These are phyloP conservation scores for Chimonanthus salicifolius DNA, from an alignment of 164 flowering plant species.

Conservation along the genomic window DNA sequence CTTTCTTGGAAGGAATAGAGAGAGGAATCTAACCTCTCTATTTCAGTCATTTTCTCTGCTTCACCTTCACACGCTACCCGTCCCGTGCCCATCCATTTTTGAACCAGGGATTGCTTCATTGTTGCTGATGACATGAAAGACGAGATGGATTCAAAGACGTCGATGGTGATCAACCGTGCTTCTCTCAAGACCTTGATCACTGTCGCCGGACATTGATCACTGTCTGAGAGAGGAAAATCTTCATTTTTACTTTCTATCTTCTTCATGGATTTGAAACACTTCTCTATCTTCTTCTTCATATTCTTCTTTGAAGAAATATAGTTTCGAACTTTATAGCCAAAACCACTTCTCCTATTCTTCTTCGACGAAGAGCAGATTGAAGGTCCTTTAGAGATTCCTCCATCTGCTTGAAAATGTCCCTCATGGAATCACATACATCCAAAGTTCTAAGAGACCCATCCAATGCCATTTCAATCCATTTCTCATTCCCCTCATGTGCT, in stretches of 20 bases:
- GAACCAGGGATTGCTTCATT: slow-evolving; percentile 30
- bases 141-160: slow-evolving; percentile 21
- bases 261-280: slow-evolving; percentile 25
- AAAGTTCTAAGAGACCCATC: slow-evolving; percentile 35
- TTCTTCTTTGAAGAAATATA: slow-evolving; percentile 29
- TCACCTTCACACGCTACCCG: slow-evolving; percentile 12
- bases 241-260: slow-evolving; percentile 10
- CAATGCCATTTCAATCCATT: slow-evolving; percentile 23
- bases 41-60: slow-evolving; percentile 20
- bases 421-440: slow-evolving; percentile 29
- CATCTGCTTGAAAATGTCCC: slow-evolving; percentile 24
- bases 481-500: slow-evolving; percentile 9
- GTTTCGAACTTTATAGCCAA: slow-evolving; percentile 10
- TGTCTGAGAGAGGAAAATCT: background rate
- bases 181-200: slow-evolving; percentile 30
- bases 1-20: slow-evolving; percentile 8
- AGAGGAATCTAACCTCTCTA: slow-evolving; percentile 33
- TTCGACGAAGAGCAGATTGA: slow-evolving; percentile 27
- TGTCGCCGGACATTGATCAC: slow-evolving; percentile 2
- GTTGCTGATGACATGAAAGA: slow-evolving; percentile 20
- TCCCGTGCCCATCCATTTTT: slow-evolving; percentile 14
- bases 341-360: slow-evolving; percentile 12
- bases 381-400: slow-evolving; percentile 28
- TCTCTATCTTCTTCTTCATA: slow-evolving; percentile 27
- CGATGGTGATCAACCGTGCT: slow-evolving; percentile 22